Evolutionary conservation across 2,329 filamentous ascomycete species (phyloP).

Genomic region (Grosmannia serpens): DNA sequence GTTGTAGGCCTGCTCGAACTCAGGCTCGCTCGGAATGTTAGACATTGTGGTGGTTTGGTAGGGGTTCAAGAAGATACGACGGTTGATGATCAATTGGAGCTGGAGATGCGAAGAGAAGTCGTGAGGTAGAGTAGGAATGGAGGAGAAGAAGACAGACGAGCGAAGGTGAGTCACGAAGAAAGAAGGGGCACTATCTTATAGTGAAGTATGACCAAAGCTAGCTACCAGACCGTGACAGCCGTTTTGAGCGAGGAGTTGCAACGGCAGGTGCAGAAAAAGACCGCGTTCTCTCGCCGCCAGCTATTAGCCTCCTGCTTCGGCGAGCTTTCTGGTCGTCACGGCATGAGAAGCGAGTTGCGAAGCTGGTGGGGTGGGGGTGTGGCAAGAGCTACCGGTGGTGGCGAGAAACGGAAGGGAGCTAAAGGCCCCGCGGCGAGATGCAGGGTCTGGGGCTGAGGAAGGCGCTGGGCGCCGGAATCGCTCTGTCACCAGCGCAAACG

Average conservation of each 20-base stretch:
- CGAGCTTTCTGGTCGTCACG: neutral
- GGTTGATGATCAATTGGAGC: neutral
- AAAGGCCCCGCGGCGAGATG: neutral
- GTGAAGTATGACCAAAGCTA: neutral
- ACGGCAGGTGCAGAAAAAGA: neutral
- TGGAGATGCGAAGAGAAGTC: neutral
- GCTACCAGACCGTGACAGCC: neutral
- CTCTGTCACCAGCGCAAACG: neutral
- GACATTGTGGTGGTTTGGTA: constrained; percentile 46
- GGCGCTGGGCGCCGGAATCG: neutral
- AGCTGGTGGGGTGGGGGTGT: neutral
- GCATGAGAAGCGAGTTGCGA: neutral
- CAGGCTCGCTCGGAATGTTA: constrained; percentile 77
- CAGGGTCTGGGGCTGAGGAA: neutral
- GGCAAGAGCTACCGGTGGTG: neutral
- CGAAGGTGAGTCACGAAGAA: neutral
- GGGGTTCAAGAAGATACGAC: neutral
- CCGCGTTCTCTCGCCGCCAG: neutral
- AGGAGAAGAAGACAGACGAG: neutral
- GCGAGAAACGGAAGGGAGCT: neutral
- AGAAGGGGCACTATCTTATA: constrained; percentile 5
- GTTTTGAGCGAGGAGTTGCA: neutral
- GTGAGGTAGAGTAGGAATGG: neutral
- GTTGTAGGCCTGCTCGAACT: constrained; percentile 98
- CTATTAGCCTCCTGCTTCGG: neutral